Evolutionary conservation across 129 eudicot genomes (phyloP).

Genomic region (Glebionis coronaria): DNA sequence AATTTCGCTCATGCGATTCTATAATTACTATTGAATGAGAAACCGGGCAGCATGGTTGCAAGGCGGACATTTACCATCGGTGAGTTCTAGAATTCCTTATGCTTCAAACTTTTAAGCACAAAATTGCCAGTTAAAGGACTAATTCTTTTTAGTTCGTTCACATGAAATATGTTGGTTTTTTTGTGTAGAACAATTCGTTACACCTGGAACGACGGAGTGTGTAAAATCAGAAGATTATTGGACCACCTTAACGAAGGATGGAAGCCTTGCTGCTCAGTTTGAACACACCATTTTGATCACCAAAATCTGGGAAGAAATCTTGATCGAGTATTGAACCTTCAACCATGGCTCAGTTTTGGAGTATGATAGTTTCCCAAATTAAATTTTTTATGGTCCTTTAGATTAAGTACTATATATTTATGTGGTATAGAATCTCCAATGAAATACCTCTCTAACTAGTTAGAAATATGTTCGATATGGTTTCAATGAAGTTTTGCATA

Average conservation of each 20-base stretch:
- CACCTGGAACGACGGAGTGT: slow-evolving; percentile 75
- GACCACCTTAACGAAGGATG: slow-evolving; percentile 88
- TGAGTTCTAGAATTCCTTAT: slow-evolving; percentile 33
- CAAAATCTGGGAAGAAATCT: slow-evolving; percentile 83
- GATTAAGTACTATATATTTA: neutral
- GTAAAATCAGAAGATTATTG: slow-evolving; percentile 91
- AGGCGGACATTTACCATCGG: slow-evolving; percentile 97
- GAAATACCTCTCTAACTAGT: no score
- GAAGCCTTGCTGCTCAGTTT: slow-evolving; percentile 91
- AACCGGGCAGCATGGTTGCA: slow-evolving; percentile 87
- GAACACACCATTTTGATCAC: slow-evolving; percentile 94
- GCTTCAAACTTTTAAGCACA: neutral
- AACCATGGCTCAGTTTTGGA: neutral
- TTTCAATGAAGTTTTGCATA: neutral
- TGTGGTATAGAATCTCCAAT: slow-evolving; percentile 18
- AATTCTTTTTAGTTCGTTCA: neutral
- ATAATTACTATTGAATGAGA: slow-evolving; percentile 61
- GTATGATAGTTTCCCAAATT: slow-evolving; percentile 1
- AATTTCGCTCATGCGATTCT: neutral
- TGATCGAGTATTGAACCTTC: slow-evolving; percentile 53
- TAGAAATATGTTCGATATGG: neutral
- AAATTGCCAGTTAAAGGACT: neutral
- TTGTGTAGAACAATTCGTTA: slow-evolving; percentile 85
- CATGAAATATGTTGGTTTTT: neutral
- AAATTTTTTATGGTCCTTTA: neutral